A percentile compares a stretch with the other conserved stretches of the same genome.
These are phyloP conservation scores for Saussurea involucrata DNA, from an alignment of 129 eudicot genomes.

Conservation along the genomic window DNA sequence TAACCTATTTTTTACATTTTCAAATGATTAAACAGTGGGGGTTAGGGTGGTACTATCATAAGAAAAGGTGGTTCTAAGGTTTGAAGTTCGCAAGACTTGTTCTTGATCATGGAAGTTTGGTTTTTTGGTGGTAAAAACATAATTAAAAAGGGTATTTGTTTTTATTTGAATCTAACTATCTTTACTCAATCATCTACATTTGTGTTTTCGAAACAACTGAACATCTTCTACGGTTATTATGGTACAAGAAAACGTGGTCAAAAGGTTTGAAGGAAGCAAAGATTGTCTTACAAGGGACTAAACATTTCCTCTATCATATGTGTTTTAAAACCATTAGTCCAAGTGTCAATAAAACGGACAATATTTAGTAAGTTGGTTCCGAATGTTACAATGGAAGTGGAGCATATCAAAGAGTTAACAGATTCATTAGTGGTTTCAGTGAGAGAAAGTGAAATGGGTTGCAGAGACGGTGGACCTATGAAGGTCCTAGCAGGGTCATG, in stretches of 20 bases:
- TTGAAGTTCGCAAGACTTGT: slow-evolving; percentile 17
- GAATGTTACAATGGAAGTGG: not conserved
- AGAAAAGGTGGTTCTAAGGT: slow-evolving; percentile 19
- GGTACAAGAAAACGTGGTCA: not conserved
- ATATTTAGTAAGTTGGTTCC: no score
- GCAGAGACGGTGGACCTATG: no score
- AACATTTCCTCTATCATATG: no score
- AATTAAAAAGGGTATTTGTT: not conserved
- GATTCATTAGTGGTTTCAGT: not conserved
- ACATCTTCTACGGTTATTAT: not conserved
- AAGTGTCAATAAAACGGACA: no score
- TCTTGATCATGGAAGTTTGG: slow-evolving; percentile 25
- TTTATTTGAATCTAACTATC: not conserved
- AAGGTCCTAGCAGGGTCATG: no score
- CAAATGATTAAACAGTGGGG: slow-evolving; percentile 7
- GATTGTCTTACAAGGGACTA: no score
- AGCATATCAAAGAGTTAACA: not conserved
- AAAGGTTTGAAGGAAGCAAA: not conserved
- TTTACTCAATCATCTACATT: not conserved
- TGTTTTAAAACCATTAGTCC: no score
- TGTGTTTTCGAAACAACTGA: not conserved
- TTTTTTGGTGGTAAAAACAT: slow-evolving; percentile 38
- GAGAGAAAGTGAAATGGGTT: not conserved
- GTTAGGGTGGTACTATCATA: slow-evolving; percentile 4
- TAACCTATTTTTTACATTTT: slow-evolving; percentile 12